These are phyloP conservation scores for Ceriops tagal DNA, from an alignment of 345 rosid species.

Conservation along the genomic window DNA sequence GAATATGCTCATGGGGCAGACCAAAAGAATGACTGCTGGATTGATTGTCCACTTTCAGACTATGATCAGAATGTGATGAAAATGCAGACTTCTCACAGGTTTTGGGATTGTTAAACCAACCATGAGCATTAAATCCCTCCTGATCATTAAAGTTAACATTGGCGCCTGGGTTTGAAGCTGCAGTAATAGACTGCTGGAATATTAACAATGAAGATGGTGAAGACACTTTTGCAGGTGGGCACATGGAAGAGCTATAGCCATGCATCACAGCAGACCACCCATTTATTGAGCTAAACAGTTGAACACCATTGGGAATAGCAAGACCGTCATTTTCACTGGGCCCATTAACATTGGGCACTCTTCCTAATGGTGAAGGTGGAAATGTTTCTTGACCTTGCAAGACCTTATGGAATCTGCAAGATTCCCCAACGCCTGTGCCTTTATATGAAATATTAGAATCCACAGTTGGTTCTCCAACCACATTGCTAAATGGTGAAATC, in stretches of 20 bases:
- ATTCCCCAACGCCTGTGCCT: conserved; percentile 61
- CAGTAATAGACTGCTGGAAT: conserved; percentile 50
- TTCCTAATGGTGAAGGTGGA: conserved; percentile 39
- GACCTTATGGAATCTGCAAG: conserved; percentile 75
- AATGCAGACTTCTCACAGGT: conserved; percentile 20
- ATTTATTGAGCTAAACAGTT: conserved; percentile 42
- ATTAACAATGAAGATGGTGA: conserved; percentile 78
- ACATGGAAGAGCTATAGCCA: conserved; percentile 34
- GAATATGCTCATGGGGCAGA: conserved; percentile 26
- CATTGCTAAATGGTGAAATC: conserved; percentile 26
- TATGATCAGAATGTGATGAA: conserved; percentile 7
- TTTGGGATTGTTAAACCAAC: conserved; percentile 17
- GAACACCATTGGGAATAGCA: conserved; percentile 39
- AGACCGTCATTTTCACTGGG: conserved; percentile 37
- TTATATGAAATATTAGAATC: conserved; percentile 34
- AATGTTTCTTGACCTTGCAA: conserved; percentile 99
- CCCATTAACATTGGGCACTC: conserved; percentile 29
- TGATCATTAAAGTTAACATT: conserved; percentile 17
- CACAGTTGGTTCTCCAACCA: conserved; percentile 22
- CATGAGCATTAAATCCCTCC: conserved; percentile 19
- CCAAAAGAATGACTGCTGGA: conserved; percentile 18
- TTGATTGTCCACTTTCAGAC: conserved; percentile 13
- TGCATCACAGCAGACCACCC: conserved; percentile 50
- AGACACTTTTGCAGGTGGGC: conserved; percentile 47
- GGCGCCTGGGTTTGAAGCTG: conserved; percentile 14